Conservation (phyloP, 1,284 basidiomycete species). For the Rhodotorula sp. region DNA sequence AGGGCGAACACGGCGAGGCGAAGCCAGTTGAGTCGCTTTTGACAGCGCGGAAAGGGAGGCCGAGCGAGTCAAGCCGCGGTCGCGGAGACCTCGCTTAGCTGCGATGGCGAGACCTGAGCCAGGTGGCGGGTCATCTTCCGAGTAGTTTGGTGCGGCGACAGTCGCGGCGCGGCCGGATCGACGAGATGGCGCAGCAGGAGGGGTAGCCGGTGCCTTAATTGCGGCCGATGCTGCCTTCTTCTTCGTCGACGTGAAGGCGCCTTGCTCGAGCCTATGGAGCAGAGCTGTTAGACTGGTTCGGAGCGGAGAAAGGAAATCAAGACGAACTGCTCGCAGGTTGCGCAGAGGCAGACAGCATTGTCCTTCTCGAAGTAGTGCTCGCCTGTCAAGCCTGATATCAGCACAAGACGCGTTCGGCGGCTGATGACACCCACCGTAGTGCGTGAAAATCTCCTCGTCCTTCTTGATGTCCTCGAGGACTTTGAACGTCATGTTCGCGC, state of each 20-base stretch:
- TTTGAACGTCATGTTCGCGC: constrained; percentile 83
- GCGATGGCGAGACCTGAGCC: background rate
- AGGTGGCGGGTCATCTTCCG: constrained; percentile 5
- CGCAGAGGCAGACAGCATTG: constrained; percentile 83
- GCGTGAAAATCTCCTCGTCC: constrained; percentile 59
- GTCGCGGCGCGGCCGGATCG: constrained; percentile 10
- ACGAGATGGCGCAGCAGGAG: constrained; percentile 7
- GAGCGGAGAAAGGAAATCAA: background rate
- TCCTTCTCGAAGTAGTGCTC: constrained; percentile 69
- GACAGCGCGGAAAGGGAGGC: constrained; percentile 12
- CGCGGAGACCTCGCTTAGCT: constrained; percentile 2
- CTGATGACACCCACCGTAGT: constrained; percentile 46
- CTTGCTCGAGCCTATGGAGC: constrained; percentile 22
- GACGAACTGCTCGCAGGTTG: constrained; percentile 76
- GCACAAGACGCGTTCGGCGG: constrained; percentile 44
- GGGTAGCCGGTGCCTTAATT: background rate
- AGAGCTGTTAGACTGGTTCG: accelerated
- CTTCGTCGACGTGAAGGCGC: constrained; percentile 24
- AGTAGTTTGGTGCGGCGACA: constrained; percentile 12
- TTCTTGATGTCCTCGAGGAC: constrained; percentile 73
- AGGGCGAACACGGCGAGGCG: background rate
- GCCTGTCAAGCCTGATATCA: constrained; percentile 19
- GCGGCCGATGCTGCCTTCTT: background rate
- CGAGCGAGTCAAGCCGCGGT: constrained; percentile 1
- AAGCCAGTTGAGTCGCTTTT: background rate